Evolutionary conservation across 495 filamentous ascomycete genomes (phyloP), one percentile per base, ranked within the genome.

Genomic region (Halenospora varia): DNA sequence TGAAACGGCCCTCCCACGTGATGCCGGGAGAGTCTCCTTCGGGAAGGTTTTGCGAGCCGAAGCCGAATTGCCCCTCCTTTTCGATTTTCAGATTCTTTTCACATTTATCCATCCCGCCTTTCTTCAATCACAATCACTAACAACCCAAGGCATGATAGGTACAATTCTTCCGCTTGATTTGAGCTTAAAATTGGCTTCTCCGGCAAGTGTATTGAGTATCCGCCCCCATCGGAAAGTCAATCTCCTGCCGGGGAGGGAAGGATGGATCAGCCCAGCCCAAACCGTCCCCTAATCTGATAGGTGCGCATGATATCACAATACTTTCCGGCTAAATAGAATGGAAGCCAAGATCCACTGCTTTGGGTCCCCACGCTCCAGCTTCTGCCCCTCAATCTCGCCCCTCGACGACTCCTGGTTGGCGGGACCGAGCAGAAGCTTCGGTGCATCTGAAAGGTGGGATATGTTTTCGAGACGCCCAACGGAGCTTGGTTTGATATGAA

Each of bases 61-160:
- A 18, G 23, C 53, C 46, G 1, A 22, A n/a, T 39, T 56, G 53
- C 53, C 53, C 53, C 53, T 56, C 53, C 25, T 39, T 56, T 48
- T 15, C 11, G 18, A 48, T 2, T 10, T 22, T 45, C 44, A 25
- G 44, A 35, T 35, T 13, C 6, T 35, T 13, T 35, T 35, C 29
- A 13, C 13, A 6, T 35, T 13, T 35, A 6, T 13, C 4, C 6
- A 35, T 35, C 6, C 29, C 29, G 13, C 13, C 29, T 35, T 13
- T 35, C 29, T 35, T 35, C 13, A 35, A 35, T 35, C 29, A 35
- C 29, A 35, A n/a, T n/a, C n/a, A n/a, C n/a, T n/a, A n/a, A n/a
- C n/a, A n/a, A n/a, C n/a, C n/a, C n/a, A n/a, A n/a, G n/a, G n/a
- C n/a, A n/a, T n/a, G n/a, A n/a, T n/a, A n/a, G n/a, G n/a, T n/a